Base-by-base conservation (phyloP, 352 stramenopile species). In the Phytophthora sansomeana region DNA sequence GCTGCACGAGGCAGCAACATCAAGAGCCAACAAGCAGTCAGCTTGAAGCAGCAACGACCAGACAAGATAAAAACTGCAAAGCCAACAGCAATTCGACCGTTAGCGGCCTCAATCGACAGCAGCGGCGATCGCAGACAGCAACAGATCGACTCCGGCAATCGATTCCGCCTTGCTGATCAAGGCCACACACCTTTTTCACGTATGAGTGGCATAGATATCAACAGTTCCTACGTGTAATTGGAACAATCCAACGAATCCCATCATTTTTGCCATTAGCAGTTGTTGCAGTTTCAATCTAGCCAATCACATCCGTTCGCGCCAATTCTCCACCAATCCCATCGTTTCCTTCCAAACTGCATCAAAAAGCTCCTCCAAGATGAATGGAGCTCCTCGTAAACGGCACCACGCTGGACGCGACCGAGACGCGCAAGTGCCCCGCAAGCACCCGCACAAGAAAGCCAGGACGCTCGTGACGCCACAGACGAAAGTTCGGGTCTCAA, bases 341-440 rank as follows among this genome's bases (percentile, higher is more conserved):
- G 19, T 29, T 52, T 1, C 30, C 0, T 21, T 44, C 9, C 9
- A 49, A 26, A 19, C 16, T 29, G 2, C 46, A 26, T 49, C 46
- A 54, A 60, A 55, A 51, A 35, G 21, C 21, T 24, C 21, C 21
- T 24, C 21, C 21, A 24, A 43, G 17, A 75, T 75, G 67, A 75
- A 72, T 54, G 58, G 81, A 79, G 74, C 85, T 79, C 74, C 72
- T 80, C 77, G 75, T 72, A 89, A 89, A 78, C 71, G 75, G 44
- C 55, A 48, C 16, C 48, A 72, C 46, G 58, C 63, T 19, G 59
- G 54, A 19, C 48, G 60, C 13, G 57, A 72, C 32, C 52, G 52
- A 28, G 61, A 72, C 53, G 58, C 59, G 11, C 17, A 55, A 26
- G 26, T 47, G 36, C 61, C 57, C 53, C 69, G 72, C 21, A 67